Evolutionary conservation across 768 basidiomycete genomes (phyloP).

Genomic region (Russula olivacea): DNA sequence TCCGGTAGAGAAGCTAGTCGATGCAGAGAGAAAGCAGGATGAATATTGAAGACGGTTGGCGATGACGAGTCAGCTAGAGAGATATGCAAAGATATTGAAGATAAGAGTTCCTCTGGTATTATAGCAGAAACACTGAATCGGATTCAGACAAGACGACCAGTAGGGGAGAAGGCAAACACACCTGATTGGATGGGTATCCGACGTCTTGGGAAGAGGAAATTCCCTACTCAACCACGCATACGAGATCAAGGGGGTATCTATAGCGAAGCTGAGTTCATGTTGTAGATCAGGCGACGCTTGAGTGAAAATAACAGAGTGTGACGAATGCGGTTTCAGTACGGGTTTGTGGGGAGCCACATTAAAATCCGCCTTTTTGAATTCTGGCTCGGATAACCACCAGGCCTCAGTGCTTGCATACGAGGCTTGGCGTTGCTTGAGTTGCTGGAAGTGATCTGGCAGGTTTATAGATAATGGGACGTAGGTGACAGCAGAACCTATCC

Average conservation of each 20-base stretch:
- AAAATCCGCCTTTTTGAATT: neutral
- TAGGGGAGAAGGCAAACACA: neutral
- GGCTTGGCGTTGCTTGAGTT: conserved; percentile 23
- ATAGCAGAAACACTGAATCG: conserved; percentile 52
- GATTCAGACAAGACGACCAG: conserved; percentile 29
- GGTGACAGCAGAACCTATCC: conserved; percentile 21
- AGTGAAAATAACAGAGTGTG: conserved; percentile 6
- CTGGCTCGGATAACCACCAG: conserved; percentile 24
- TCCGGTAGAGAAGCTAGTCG: conserved; percentile 31
- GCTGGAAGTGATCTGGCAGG: conserved; percentile 23
- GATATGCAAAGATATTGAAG: conserved; percentile 45
- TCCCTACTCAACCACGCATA: conserved; percentile 15
- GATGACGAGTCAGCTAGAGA: conserved; percentile 32
- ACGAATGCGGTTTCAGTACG: neutral
- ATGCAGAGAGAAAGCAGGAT: conserved; percentile 41
- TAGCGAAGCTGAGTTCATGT: conserved; percentile 28
- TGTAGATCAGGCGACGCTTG: conserved; percentile 23
- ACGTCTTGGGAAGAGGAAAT: conserved; percentile 21
- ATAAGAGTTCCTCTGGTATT: conserved; percentile 52
- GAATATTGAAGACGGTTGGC: conserved; percentile 44
- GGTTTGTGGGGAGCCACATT: neutral
- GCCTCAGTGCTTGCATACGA: conserved; percentile 21
- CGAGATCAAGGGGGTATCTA: conserved; percentile 26
- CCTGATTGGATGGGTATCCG: conserved; percentile 25
- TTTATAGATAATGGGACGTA: conserved; percentile 26